A percentile compares a stretch with the other conserved stretches of the same genome.
phyloP scores from a whole-genome alignment of 202 grass and related monocot species.

The Zoysia matrella region DNA sequence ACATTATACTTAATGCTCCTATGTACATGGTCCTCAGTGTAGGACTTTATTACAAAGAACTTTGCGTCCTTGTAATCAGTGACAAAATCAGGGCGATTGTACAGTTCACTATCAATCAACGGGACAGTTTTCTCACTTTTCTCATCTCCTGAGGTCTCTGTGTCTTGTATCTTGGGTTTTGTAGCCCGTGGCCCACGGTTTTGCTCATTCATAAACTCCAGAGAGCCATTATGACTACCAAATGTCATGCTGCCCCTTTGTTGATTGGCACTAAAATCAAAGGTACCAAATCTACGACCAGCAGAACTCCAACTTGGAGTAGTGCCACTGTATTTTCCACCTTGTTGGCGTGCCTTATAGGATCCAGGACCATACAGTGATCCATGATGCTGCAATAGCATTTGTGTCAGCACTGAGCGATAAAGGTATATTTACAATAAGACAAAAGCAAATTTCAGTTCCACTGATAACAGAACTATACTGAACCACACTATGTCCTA shows the following conservation, averaged over 20 bases:
- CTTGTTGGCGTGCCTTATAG: conserved; percentile 56
- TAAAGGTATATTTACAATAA: conserved; percentile 15
- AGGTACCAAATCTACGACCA: conserved; percentile 47
- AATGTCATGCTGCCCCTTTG: conserved; percentile 59
- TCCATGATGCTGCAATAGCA: conserved; percentile 67
- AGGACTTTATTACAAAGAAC: conserved; percentile 87
- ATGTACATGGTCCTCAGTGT: conserved; percentile 83
- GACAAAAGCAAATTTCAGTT: conserved; percentile 20
- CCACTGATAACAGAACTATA: conserved; percentile 12
- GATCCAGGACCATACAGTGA: conserved; percentile 65
- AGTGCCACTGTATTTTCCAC: conserved; percentile 48
- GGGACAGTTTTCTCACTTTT: conserved; percentile 47
- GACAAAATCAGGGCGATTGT: conserved; percentile 69
- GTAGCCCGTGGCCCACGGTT: conserved; percentile 69
- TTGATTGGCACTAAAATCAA: conserved; percentile 50
- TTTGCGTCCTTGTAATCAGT: conserved; percentile 69
- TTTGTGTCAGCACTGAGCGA: conserved; percentile 30
- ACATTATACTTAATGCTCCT: conserved; percentile 84
- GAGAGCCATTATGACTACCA: conserved; percentile 58
- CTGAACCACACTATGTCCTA: background rate
- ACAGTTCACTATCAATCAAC: conserved; percentile 46
- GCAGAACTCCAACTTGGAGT: conserved; percentile 54
- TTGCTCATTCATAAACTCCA: conserved; percentile 74
- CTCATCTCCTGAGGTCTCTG: conserved; percentile 51
- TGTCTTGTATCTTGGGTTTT: conserved; percentile 61